These are phyloP conservation scores for Paramecium caudatum DNA, from an alignment of 73 alveolate genomes.

Conservation along the genomic window DNA sequence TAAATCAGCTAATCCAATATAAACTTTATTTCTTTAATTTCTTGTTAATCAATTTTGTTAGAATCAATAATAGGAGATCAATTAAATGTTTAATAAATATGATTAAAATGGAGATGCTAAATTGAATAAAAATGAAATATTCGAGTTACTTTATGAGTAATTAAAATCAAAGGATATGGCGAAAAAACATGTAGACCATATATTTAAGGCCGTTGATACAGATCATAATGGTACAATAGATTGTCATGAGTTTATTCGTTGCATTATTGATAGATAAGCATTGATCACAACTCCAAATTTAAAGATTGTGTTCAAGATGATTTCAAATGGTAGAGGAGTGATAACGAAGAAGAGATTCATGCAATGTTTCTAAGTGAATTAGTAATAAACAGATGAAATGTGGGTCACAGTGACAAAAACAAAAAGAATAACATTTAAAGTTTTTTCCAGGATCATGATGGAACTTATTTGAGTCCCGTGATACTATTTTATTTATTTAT, in stretches of 20 bases:
- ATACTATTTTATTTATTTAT: background rate
- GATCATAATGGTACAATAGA: slow-evolving; percentile 15
- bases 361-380: slow-evolving; percentile 19
- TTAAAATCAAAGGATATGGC: background rate
- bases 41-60: slow-evolving; percentile 5
- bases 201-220: slow-evolving; percentile 15
- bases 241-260: slow-evolving; percentile 6
- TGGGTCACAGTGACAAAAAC: background rate
- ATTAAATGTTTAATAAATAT: slow-evolving; percentile 22
- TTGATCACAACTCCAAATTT: slow-evolving; percentile 31
- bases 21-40: slow-evolving; percentile 7
- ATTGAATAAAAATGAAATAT: background rate
- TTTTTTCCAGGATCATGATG: slow-evolving; percentile 11
- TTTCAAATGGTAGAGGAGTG: slow-evolving; percentile 16
- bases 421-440: slow-evolving; percentile 19
- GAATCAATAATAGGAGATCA: background rate
- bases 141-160: background rate
- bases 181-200: background rate
- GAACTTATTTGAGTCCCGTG: background rate
- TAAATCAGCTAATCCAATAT: background rate
- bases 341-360: background rate
- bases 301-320: background rate
- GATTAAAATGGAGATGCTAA: slow-evolving; percentile 37
- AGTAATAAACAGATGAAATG: slow-evolving; percentile 4
- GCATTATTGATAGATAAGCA: slow-evolving; percentile 22